These are phyloP conservation scores for Akanthomyces lecanii DNA, from an alignment of 2,329 filamentous ascomycete species.

Conservation along the genomic window DNA sequence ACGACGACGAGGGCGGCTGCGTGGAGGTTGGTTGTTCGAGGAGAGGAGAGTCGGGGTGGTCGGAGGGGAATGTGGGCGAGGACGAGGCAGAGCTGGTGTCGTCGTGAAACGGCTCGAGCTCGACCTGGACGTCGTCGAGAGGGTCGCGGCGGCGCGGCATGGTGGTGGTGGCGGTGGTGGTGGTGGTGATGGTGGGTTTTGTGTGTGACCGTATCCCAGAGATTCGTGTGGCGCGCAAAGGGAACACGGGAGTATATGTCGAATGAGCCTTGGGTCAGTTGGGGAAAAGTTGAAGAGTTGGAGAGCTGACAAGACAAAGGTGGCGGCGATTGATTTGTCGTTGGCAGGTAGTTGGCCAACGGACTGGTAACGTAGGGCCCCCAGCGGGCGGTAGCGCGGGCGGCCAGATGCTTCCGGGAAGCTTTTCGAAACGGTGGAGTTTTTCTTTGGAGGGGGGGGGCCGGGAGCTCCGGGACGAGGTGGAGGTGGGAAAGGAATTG, in stretches of 20 bases:
- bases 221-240: not conserved
- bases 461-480: slow-evolving; percentile 15
- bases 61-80: not conserved
- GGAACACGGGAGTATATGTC: too few relatives aligned
- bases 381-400: not conserved
- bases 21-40: not conserved
- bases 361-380: too few relatives aligned
- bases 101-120: slow-evolving; percentile 18
- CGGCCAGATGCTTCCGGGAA: not conserved
- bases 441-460: not conserved
- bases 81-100: not conserved
- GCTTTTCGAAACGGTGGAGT: not conserved
- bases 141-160: slow-evolving; percentile 6
- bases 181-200: not conserved
- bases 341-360: too few relatives aligned
- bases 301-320: too few relatives aligned
- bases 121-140: not conserved
- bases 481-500: not conserved
- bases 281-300: too few relatives aligned
- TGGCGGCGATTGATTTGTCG: too few relatives aligned
- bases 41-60: slow-evolving; percentile 15
- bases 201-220: not conserved
- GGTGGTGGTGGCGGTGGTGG: not conserved
- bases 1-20: not conserved
- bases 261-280: too few relatives aligned